These are phyloP conservation scores for Fusarium sp. DNA, from an alignment of 2,329 filamentous ascomycete genomes.

Conservation along the genomic window DNA sequence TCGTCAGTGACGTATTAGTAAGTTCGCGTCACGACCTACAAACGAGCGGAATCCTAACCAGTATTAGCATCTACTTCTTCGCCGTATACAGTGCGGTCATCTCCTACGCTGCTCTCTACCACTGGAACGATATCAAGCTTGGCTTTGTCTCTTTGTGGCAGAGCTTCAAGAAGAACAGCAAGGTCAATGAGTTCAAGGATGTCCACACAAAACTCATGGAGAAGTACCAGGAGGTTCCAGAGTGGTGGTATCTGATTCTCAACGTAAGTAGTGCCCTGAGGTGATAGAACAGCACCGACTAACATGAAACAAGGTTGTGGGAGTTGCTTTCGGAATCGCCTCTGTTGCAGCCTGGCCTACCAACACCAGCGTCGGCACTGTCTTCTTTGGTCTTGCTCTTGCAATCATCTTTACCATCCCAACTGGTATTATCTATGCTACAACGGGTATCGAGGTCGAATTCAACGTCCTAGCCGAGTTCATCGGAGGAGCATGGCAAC, in stretches of 20 bases:
- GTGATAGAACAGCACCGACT: rapidly evolving
- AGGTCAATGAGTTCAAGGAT: slow-evolving; percentile 53
- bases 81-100: slow-evolving; percentile 52
- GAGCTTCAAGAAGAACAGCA: slow-evolving; percentile 32
- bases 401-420: slow-evolving; percentile 60
- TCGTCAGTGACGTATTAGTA: slow-evolving; percentile 42
- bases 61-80: slow-evolving; percentile 37
- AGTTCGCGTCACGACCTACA: rapidly evolving
- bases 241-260: slow-evolving; percentile 59
- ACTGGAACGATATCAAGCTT: slow-evolving; percentile 52
- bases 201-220: slow-evolving; percentile 59
- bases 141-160: slow-evolving; percentile 46
- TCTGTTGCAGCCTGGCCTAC: slow-evolving; percentile 58
- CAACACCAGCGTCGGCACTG: slow-evolving; percentile 57
- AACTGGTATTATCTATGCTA: slow-evolving; percentile 60
- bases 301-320: slow-evolving; percentile 33
- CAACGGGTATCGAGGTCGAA: slow-evolving; percentile 59
- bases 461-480: slow-evolving; percentile 63
- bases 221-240: slow-evolving; percentile 61
- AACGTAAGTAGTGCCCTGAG: slow-evolving; percentile 14
- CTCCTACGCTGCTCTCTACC: slow-evolving; percentile 54
- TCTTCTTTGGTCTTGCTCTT: slow-evolving; percentile 60
- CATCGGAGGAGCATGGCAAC: slow-evolving; percentile 59
- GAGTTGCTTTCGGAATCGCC: slow-evolving; percentile 54
- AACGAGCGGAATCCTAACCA: not conserved